Conservation (phyloP, 257 asterid genomes). For the Gentiana straminea region DNA sequence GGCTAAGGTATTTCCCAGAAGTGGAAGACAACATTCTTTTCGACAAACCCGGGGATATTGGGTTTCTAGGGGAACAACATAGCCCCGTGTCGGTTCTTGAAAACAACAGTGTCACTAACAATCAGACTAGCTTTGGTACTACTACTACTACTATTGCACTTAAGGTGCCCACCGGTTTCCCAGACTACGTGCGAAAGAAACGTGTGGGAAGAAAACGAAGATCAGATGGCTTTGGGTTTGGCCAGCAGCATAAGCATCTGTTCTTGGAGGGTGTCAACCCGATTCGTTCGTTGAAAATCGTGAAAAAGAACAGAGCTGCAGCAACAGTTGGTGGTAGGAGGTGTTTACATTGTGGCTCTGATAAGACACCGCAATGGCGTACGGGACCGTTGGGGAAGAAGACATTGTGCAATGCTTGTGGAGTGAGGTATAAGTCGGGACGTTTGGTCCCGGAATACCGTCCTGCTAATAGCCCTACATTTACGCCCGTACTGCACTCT, state of each 20-base stretch:
- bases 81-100: slow-evolving; percentile 78
- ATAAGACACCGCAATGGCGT: slow-evolving; percentile 90
- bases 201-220: slow-evolving; percentile 22
- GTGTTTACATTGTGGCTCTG: slow-evolving; percentile 74
- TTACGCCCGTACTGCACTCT: slow-evolving; percentile 51
- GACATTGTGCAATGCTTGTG: slow-evolving; percentile 85
- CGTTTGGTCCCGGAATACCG: slow-evolving; percentile 88
- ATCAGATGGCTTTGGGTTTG: slow-evolving; percentile 9
- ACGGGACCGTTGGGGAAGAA: slow-evolving; percentile 88
- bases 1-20: slow-evolving; percentile 76
- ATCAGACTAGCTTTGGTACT: slow-evolving; percentile 30
- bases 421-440: slow-evolving; percentile 82
- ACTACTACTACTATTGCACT: slow-evolving; percentile 2
- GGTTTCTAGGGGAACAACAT: slow-evolving; percentile 23
- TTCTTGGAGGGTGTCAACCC: slow-evolving; percentile 22
- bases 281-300: slow-evolving; percentile 9
- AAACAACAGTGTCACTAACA: slow-evolving; percentile 35
- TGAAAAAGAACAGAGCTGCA: slow-evolving; percentile 5
- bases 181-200: slow-evolving; percentile 59
- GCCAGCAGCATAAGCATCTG: slow-evolving; percentile 19
- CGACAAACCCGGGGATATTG: slow-evolving; percentile 28
- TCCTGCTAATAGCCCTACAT: slow-evolving; percentile 77
- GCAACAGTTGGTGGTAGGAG: slow-evolving; percentile 52
- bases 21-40: slow-evolving; percentile 44
- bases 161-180: slow-evolving; percentile 41